Base-by-base conservation (phyloP, 2,329 filamentous ascomycete species). In the Colletotrichum godetiae region DNA sequence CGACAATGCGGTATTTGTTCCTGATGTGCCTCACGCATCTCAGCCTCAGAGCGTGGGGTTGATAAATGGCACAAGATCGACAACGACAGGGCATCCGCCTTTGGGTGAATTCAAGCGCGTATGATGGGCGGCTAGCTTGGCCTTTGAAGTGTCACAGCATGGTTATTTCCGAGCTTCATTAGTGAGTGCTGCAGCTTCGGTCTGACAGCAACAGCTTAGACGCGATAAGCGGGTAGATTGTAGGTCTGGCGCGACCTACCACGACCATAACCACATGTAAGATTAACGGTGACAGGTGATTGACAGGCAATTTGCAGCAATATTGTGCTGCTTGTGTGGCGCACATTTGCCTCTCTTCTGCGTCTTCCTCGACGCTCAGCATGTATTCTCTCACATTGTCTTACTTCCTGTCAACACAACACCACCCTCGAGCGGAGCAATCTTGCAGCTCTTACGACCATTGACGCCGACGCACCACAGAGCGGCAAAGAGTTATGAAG, bases 1-100 rank as follows among this genome's bases (percentile, higher is more conserved):
- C 65, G 65, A 42, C 52, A 68, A 58, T 33, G 58, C 29, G 69
- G 69, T 63, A 53, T 64, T 63, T 68, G 69, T 68, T 56, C 65
- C 65, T 72, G 69, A 64, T 33, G 55, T 42, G 59, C 27, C 52
- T 42, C 63, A 33, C 55, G 59, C 70, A 60, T 33, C 59, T 73
- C 59, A 69, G 70, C 70, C 70, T 73, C 70, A 60, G n/a, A 27
- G 59, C 59, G 66, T 72, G 66, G 69, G 69, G 66, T 72, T 49
- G 42, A 22, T 49, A n/a, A 33, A 59, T 55, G 31, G 49, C 42
- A 42, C 49, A 15, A 53, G 52, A 63, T 67, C 42, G 55, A 31
- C 27, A 49, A 60, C 59, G 49, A 37, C 35, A 60, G 65, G 70
- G 53, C 33, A 68, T 57, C 35, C 42, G 68, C 27, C 60, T 33